Percentiles rank a stretch among this genome's conserved stretches.
phyloP scores from a whole-genome alignment of 345 rosid species.

The Eucalyptus pauciflora region DNA sequence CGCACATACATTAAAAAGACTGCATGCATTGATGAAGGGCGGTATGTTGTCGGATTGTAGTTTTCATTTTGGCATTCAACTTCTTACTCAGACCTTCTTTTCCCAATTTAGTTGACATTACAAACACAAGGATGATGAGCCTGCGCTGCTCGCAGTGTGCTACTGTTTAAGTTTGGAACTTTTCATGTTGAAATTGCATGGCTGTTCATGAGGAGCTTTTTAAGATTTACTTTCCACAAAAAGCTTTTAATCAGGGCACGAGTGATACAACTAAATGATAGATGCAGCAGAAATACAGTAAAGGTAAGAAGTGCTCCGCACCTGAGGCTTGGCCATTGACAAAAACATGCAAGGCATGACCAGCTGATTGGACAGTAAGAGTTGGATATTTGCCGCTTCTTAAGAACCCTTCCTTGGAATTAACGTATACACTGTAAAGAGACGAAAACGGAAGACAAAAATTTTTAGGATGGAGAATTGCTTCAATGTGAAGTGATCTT shows the following conservation, averaged over 20 bases:
- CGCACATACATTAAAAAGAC: background rate
- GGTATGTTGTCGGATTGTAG: background rate
- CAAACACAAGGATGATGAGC: background rate
- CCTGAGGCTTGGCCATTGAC: slow-evolving; percentile 29
- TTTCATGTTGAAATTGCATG: background rate
- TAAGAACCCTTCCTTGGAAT: slow-evolving; percentile 20
- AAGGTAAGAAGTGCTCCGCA: background rate
- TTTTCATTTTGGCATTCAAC: background rate
- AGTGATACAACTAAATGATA: background rate
- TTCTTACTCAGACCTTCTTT: background rate
- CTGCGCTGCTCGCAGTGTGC: background rate
- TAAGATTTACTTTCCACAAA: background rate
- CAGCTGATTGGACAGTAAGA: slow-evolving; percentile 35
- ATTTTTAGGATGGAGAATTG: background rate
- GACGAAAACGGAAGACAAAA: background rate
- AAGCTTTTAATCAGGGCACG: background rate
- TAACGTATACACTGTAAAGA: slow-evolving; percentile 14
- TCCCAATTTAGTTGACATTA: background rate
- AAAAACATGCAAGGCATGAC: slow-evolving; percentile 39
- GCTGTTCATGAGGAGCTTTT: background rate
- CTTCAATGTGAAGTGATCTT: background rate
- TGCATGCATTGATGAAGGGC: background rate
- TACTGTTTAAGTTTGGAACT: background rate
- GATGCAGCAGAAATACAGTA: background rate
- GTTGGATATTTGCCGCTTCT: slow-evolving; percentile 11